Evolutionary conservation across 805 yeast species (phyloP).

Genomic region (Yamadazyma insecticola): DNA sequence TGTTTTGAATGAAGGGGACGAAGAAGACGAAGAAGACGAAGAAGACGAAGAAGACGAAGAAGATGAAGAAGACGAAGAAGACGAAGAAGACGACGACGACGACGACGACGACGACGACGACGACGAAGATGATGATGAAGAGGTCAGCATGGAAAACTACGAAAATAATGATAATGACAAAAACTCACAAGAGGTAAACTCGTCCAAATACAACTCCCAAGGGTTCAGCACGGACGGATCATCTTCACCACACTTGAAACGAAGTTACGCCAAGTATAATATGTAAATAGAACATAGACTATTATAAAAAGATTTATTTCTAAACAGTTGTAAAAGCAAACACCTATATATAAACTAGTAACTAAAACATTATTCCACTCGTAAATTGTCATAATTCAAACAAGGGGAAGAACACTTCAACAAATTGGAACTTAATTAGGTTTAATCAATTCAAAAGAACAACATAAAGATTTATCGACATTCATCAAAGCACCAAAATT

Average conservation of each 20-base stretch:
- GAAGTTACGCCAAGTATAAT: conserved; percentile 11
- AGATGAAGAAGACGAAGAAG: conserved; percentile 12
- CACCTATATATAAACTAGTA: no score
- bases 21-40: conserved; percentile 2
- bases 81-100: conserved; percentile 7
- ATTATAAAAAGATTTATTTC: no score
- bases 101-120: conserved; percentile 10
- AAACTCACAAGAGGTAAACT: conserved; percentile 1
- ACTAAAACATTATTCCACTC: no score
- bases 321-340: no score
- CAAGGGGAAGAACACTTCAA: no score
- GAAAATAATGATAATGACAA: conserved; percentile 3
- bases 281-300: no score
- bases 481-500: conserved; percentile 80
- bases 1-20: conserved; percentile 4
- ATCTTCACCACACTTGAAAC: conserved; percentile 25
- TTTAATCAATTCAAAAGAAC: conserved; percentile 67
- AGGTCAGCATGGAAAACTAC: not conserved
- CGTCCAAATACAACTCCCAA: conserved; percentile 7
- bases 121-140: conserved; percentile 5
- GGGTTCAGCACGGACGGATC: conserved; percentile 23
- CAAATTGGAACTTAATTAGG: conserved; percentile 38
- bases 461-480: conserved; percentile 61
- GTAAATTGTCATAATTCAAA: no score
- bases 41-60: conserved; percentile 8